These are phyloP conservation scores for Triticum timopheevii DNA, from an alignment of 176 grass and related monocot species.

Conservation along the genomic window DNA sequence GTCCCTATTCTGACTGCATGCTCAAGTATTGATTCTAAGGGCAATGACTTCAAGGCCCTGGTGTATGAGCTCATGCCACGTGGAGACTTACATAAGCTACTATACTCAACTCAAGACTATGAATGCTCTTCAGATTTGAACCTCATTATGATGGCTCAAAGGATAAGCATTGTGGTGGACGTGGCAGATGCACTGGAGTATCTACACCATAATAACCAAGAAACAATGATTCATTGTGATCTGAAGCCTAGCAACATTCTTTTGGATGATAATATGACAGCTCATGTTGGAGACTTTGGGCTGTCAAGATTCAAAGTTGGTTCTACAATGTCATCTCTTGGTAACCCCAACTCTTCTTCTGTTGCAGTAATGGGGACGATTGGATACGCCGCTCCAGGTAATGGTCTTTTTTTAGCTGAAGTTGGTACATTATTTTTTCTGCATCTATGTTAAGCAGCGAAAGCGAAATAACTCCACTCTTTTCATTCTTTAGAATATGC, in stretches of 20 bases:
- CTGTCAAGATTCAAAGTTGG: background rate
- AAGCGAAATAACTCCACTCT: background rate
- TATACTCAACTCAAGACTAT: background rate
- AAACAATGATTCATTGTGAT: background rate
- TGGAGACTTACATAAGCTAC: background rate
- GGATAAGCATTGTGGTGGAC: background rate
- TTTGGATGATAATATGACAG: background rate
- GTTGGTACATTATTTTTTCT: background rate
- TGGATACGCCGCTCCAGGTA: background rate
- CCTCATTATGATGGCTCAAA: background rate
- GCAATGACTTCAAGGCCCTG: background rate
- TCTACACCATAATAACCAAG: background rate
- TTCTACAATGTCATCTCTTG: background rate
- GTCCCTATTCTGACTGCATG: background rate
- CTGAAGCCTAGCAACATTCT: background rate
- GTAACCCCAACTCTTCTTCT: background rate
- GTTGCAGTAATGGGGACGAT: background rate
- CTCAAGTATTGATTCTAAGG: background rate
- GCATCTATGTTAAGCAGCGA: background rate
- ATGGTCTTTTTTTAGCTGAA: background rate
- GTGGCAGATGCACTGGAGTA: background rate
- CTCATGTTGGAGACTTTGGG: background rate
- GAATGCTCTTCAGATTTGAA: background rate
- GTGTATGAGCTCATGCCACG: background rate
- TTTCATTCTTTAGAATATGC: background rate